A percentile compares a stretch with the other conserved stretches of the same genome.
Conservation (phyloP, 805 yeast genomes). For the Henningerozyma blattae region DNA sequence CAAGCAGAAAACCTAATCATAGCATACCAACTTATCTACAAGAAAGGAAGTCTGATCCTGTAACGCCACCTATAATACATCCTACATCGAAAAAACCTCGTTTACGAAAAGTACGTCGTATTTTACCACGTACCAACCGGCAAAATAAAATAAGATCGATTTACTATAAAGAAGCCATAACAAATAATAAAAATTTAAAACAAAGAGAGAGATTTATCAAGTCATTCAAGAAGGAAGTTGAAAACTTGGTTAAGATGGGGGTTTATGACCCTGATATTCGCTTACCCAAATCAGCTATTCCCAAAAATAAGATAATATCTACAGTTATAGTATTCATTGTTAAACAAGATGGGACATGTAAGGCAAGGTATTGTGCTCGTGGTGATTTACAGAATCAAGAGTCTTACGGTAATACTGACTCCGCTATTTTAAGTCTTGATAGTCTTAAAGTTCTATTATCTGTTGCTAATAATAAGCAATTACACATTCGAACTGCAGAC, state of each 20-base stretch:
- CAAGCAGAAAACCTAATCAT: too few species aligned
- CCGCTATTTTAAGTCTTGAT: not conserved
- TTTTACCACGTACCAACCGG: too few species aligned
- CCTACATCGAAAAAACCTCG: too few species aligned
- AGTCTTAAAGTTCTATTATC: constrained; percentile 1
- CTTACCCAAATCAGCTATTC: not conserved
- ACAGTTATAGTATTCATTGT: constrained; percentile 1
- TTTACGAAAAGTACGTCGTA: too few species aligned
- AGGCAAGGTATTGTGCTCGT: constrained; percentile 2
- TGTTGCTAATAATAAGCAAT: constrained; percentile 1
- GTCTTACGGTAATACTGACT: constrained; percentile 1
- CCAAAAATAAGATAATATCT: not conserved
- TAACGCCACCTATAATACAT: too few species aligned
- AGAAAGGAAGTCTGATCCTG: too few species aligned
- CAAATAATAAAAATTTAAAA: constrained; percentile 1
- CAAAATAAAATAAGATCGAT: too few species aligned
- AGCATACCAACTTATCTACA: too few species aligned
- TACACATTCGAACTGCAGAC: not conserved
- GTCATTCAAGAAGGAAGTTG: constrained; percentile 4
- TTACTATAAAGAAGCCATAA: constrained; percentile 5
- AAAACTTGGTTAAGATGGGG: constrained; percentile 3
- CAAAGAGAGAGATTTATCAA: not conserved
- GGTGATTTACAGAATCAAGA: constrained; percentile 3
- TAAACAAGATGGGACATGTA: constrained; percentile 3
- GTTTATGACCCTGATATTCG: constrained; percentile 2